Conservation (phyloP, 139 green algal species). For the Coelastrella sp. region DNA sequence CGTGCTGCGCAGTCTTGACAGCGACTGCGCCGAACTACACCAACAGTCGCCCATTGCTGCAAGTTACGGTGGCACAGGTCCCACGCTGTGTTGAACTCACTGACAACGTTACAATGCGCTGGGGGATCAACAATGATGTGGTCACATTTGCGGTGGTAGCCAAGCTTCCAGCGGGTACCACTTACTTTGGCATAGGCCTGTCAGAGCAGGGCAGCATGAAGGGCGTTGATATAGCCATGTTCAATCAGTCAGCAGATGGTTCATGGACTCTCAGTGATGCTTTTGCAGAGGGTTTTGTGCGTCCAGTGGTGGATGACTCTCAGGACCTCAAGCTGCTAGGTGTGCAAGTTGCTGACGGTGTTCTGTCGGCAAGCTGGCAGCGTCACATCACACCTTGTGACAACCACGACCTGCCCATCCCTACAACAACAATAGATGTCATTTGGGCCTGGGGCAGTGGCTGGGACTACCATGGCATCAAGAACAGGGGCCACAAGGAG, state of each 20-base stretch:
- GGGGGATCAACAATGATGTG: not conserved
- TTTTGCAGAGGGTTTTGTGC: constrained; percentile 16
- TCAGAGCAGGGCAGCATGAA: constrained; percentile 44
- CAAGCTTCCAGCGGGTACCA: not conserved
- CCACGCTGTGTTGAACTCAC: constrained; percentile 9
- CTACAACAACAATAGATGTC: not conserved
- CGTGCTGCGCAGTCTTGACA: not conserved
- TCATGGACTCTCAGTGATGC: constrained; percentile 14
- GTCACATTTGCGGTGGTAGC: constrained; percentile 5
- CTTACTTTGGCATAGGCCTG: constrained; percentile 19
- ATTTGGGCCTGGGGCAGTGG: constrained; percentile 1
- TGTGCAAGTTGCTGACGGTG: not conserved
- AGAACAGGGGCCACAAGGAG: constrained; percentile 6
- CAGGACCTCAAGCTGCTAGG: constrained; percentile 26
- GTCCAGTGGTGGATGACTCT: constrained; percentile 10
- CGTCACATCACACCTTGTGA: constrained; percentile 24
- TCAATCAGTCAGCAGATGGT: not conserved
- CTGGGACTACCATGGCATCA: constrained; percentile 15
- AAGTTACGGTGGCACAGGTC: not conserved
- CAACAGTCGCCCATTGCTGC: not conserved
- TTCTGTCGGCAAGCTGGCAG: constrained; percentile 4
- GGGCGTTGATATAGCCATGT: constrained; percentile 11
- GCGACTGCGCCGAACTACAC: not conserved
- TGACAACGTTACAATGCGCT: not conserved
- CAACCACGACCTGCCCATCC: constrained; percentile 2